A percentile compares a stretch with the other conserved stretches of the same genome.
Conservation (phyloP, 164 flowering plant genomes). For the Annona squamosa region DNA sequence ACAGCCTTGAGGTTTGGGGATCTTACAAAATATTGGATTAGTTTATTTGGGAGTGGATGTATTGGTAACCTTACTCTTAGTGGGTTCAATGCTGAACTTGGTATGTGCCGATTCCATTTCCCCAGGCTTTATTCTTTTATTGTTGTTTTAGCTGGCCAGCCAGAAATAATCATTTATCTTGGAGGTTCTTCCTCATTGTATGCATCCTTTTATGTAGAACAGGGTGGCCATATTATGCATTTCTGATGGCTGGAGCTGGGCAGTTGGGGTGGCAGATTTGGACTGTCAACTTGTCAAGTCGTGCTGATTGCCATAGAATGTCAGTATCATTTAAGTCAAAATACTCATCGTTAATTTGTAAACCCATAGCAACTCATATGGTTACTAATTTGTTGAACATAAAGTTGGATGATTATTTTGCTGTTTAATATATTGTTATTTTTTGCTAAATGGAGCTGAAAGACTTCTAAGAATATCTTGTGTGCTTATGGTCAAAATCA, state of each 20-base stretch:
- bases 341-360: too few species aligned
- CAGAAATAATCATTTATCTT: not conserved
- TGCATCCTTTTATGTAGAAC: constrained; percentile 13
- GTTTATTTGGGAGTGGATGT: constrained; percentile 68
- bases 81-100: constrained; percentile 75
- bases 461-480: too few species aligned
- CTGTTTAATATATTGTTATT: too few species aligned
- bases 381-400: too few species aligned
- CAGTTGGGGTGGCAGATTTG: constrained; percentile 89
- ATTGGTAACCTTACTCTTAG: constrained; percentile 67
- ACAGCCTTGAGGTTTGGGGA: constrained; percentile 93
- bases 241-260: constrained; percentile 60
- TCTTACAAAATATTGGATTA: constrained; percentile 68
- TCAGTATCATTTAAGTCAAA: constrained; percentile 21
- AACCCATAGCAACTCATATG: too few species aligned
- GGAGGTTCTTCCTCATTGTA: not conserved
- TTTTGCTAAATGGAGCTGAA: too few species aligned
- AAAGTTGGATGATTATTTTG: too few species aligned
- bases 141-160: not conserved
- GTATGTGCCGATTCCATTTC: constrained; percentile 28
- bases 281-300: constrained; percentile 72
- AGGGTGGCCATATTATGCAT: constrained; percentile 90
- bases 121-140: not conserved
- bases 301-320: constrained; percentile 85
- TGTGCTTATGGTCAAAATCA: too few species aligned